A percentile compares a stretch with the other conserved stretches of the same genome.
phyloP scores from a whole-genome alignment of 495 filamentous ascomycete species.

The Oleoguttula mirabilis region DNA sequence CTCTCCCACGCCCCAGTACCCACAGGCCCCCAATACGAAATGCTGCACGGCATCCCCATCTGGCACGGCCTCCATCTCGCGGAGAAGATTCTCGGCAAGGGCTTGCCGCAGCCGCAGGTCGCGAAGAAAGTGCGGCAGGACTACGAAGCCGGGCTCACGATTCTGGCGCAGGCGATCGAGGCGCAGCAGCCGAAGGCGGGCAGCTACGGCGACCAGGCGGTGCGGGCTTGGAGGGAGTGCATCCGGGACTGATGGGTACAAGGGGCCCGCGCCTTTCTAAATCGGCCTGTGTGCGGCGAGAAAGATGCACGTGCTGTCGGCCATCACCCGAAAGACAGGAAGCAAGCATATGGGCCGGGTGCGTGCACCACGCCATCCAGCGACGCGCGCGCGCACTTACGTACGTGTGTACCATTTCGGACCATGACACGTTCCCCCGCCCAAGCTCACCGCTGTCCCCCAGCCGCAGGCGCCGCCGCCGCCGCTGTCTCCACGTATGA shows the following conservation, averaged over 20 bases:
- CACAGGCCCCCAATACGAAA: constrained; percentile 10
- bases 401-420: too few species aligned
- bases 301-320: not conserved
- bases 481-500: too few species aligned
- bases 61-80: constrained; percentile 17
- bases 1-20: not conserved
- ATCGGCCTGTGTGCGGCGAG: not conserved
- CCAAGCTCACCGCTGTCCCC: too few species aligned
- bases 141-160: constrained; percentile 13
- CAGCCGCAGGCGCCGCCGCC: too few species aligned
- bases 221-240: constrained; percentile 9
- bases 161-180: constrained; percentile 11
- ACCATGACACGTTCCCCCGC: too few species aligned
- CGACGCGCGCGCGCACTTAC: too few species aligned
- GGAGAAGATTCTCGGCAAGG: constrained; percentile 9
- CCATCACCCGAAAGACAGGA: too few species aligned
- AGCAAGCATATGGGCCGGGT: too few species aligned
- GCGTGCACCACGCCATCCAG: too few species aligned
- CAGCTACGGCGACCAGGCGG: constrained; percentile 12
- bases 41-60: constrained; percentile 16
- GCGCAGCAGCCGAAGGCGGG: constrained; percentile 2
- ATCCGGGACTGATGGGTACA: constrained; percentile 6
- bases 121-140: constrained; percentile 6
- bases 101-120: constrained; percentile 6
- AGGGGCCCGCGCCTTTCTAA: too few species aligned